phyloP scores from a whole-genome alignment of 176 grass and related monocot species.

The Oryza longistaminata region DNA sequence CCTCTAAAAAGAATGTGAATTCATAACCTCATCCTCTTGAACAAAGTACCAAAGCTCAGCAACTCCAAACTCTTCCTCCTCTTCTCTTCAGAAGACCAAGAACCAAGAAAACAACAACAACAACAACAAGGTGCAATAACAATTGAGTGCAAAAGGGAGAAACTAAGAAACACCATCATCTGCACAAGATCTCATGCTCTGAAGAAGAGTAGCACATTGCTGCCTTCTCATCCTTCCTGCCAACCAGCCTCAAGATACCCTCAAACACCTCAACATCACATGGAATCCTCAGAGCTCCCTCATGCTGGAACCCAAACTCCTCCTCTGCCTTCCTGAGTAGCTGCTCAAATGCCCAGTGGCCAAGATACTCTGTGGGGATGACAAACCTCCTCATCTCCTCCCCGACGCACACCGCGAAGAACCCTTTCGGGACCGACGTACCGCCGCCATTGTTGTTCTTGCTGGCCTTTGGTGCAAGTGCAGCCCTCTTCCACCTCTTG shows the following conservation, averaged over 20 bases:
- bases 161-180: constrained; percentile 18
- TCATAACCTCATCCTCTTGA: not conserved
- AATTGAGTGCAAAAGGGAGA: not conserved
- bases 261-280: constrained; percentile 67
- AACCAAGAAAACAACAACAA: constrained; percentile 35
- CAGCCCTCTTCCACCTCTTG: constrained; percentile 57
- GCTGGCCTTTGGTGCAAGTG: constrained; percentile 38
- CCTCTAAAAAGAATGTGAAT: constrained; percentile 26
- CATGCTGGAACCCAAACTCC: constrained; percentile 75
- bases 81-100: constrained; percentile 24
- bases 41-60: not conserved
- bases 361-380: constrained; percentile 70
- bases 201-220: constrained; percentile 31
- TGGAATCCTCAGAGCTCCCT: constrained; percentile 67
- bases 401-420: constrained; percentile 67
- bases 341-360: constrained; percentile 63
- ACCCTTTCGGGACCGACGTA: constrained; percentile 48
- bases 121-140: no score
- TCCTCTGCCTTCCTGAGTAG: constrained; percentile 70
- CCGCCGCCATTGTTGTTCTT: constrained; percentile 7
- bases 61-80: constrained; percentile 11
- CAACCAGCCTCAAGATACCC: constrained; percentile 54
- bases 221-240: constrained; percentile 41
- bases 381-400: constrained; percentile 75
- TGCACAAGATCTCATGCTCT: constrained; percentile 46